Percentiles rank a stretch among this genome's conserved stretches.
Evolutionary conservation across 371 early-diverging fungal genomes (phyloP).

Genomic region (Dichotomocladium elegans): DNA sequence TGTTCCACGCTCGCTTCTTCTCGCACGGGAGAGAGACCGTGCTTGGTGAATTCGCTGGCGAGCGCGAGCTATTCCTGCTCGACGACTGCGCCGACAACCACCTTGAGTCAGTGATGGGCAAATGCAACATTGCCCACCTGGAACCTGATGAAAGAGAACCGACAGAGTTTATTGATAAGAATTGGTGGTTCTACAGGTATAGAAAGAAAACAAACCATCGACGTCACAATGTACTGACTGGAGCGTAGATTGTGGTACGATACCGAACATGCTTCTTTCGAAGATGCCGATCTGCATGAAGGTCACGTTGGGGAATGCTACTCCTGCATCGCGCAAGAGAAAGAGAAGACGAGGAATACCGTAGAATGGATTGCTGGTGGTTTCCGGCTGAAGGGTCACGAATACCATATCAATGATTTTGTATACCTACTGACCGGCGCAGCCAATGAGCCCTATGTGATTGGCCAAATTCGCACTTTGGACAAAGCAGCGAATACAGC

Average conservation of each 20-base stretch:
- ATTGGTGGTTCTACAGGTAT: slow-evolving; percentile 27
- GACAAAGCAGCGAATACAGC: neutral
- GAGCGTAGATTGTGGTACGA: slow-evolving; percentile 40
- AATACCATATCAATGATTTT: slow-evolving; percentile 45
- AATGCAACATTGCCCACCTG: slow-evolving; percentile 29
- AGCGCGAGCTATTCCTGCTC: slow-evolving; percentile 44
- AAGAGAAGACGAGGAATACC: neutral
- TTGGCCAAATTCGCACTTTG: slow-evolving; percentile 35
- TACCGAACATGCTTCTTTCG: slow-evolving; percentile 28
- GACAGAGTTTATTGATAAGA: slow-evolving; percentile 12
- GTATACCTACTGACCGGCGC: slow-evolving; percentile 35
- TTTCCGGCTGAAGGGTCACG: slow-evolving; percentile 16
- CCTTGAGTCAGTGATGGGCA: slow-evolving; percentile 32
- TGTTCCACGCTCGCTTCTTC: slow-evolving; percentile 41
- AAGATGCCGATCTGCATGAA: slow-evolving; percentile 32
- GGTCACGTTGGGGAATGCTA: slow-evolving; percentile 11
- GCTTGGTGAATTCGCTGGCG: slow-evolving; percentile 40
- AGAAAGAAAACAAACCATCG: neutral
- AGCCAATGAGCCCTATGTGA: slow-evolving; percentile 36
- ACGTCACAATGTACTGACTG: neutral
- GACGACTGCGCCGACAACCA: slow-evolving; percentile 41
- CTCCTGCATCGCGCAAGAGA: slow-evolving; percentile 18
- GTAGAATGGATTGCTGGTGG: neutral
- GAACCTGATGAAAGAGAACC: slow-evolving; percentile 24
- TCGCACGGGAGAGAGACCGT: slow-evolving; percentile 48